A percentile compares a stretch with the other conserved stretches of the same genome.
Conservation (phyloP, 495 filamentous ascomycete species). For the Penicillium cosmopolitanum region DNA sequence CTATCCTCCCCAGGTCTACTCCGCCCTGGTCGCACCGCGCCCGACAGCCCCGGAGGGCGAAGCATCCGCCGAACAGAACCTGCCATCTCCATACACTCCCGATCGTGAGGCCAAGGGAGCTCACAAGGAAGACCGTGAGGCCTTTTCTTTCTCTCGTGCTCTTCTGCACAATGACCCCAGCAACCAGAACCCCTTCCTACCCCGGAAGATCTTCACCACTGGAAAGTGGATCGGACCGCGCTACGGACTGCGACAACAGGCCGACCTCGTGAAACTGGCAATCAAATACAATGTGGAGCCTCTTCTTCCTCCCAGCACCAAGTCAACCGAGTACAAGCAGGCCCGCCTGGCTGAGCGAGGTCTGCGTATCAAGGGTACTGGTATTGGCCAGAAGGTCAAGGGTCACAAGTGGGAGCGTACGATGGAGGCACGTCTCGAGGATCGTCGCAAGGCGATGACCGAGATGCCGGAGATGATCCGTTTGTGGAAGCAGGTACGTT, state of each 20-base stretch:
- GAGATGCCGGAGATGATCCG: slow-evolving; percentile 89
- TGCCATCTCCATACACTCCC: slow-evolving; percentile 53
- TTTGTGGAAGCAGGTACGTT: slow-evolving; percentile 84
- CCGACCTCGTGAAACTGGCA: slow-evolving; percentile 88
- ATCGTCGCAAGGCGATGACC: slow-evolving; percentile 87
- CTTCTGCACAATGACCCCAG: slow-evolving; percentile 39
- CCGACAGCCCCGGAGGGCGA: slow-evolving; percentile 38
- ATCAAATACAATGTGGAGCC: slow-evolving; percentile 79
- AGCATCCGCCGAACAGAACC: slow-evolving; percentile 26
- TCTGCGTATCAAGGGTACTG: slow-evolving; percentile 82
- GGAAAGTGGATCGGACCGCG: slow-evolving; percentile 78
- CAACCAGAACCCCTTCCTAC: slow-evolving; percentile 75
- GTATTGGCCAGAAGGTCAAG: slow-evolving; percentile 91
- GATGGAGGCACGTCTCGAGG: slow-evolving; percentile 80
- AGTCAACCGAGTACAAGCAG: slow-evolving; percentile 72
- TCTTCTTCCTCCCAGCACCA: slow-evolving; percentile 75
- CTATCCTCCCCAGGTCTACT: slow-evolving; percentile 70
- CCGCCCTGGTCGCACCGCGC: slow-evolving; percentile 43
- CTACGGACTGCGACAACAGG: slow-evolving; percentile 84
- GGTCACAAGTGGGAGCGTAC: slow-evolving; percentile 91
- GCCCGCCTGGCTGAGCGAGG: slow-evolving; percentile 70
- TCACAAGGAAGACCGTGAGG: slow-evolving; percentile 38
- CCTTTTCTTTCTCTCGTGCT: slow-evolving; percentile 38
- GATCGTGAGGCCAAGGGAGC: slow-evolving; percentile 49
- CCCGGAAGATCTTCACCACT: slow-evolving; percentile 69